Base-by-base conservation (phyloP, 306 rosid genomes). In the Casuarina glauca region DNA sequence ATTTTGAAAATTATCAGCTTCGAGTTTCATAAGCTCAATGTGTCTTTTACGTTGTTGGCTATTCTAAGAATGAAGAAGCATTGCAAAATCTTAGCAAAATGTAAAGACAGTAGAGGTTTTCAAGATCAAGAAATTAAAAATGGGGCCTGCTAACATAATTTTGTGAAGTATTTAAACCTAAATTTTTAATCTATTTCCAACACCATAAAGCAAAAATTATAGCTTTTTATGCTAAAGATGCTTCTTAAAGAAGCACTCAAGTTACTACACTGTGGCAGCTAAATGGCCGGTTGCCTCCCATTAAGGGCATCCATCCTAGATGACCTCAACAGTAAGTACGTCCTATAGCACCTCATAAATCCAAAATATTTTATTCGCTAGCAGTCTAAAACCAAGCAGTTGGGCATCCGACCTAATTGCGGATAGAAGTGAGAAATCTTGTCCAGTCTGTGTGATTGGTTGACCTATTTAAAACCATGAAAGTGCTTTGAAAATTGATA, bases 161-260 rank as follows among this genome's bases (percentile, higher is more conserved):
- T 44, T 4, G 48, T 4, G 17, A 11, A 60, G 32, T 35, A 13
- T 5, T 15, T 12, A 63, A 38, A 36, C 4, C 7, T 16, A 44
- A 63, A 63, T 20, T 13, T 39, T 39, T 2, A 7, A 64, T 38
- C 16, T 12, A 6, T 64, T 64, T 15, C 4, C 15, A 39, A 64
- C 46, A 64, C 70, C 70, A 13, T 46, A 45, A 64, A 38, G 70
- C 45, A 64, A 41, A 64, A 64, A 9, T 55, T 55, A 55, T 9
- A 55, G 9, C 12, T 26, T n/a, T 55, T 19, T 19, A 19, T 9
- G 26, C 32, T 13, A 13, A 38, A 0, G 16, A 13, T 6, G 70
- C 9, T 39, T 10, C 70, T 38, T 17, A 39, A 48, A 1, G 26
- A 39, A 64, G 19, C 16, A 39, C 20, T 39, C 32, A 26, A 64